These are phyloP conservation scores for Penicillium sp. DNA, from an alignment of 2,329 filamentous ascomycete genomes.

Conservation along the genomic window DNA sequence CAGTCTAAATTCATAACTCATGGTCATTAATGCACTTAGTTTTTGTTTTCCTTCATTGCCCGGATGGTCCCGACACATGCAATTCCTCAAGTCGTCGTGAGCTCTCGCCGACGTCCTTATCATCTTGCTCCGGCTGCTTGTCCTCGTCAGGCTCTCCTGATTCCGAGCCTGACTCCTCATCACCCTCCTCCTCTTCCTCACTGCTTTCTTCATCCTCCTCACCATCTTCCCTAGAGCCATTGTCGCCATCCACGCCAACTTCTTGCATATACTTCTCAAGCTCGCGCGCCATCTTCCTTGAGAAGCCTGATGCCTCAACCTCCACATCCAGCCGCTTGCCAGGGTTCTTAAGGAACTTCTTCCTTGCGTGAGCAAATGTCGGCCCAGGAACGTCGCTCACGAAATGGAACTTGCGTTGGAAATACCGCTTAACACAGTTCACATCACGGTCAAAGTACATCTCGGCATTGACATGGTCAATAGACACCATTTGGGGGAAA, in stretches of 20 bases:
- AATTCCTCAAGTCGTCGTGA: slow-evolving; percentile 33
- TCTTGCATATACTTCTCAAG: slow-evolving; percentile 86
- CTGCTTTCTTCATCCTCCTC: slow-evolving; percentile 41
- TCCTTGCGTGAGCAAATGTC: slow-evolving; percentile 80
- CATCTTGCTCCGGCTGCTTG: slow-evolving; percentile 19
- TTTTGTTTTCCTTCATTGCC: slow-evolving; percentile 9
- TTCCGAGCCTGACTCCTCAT: slow-evolving; percentile 15
- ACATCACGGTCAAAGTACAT: slow-evolving; percentile 98
- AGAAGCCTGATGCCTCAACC: slow-evolving; percentile 91
- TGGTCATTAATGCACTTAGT: slow-evolving; percentile 25
- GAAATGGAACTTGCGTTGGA: slow-evolving; percentile 86
- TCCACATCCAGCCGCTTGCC: slow-evolving; percentile 76
- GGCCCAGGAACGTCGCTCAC: slow-evolving; percentile 78
- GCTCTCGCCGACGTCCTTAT: slow-evolving; percentile 26
- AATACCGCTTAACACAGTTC: slow-evolving; percentile 92
- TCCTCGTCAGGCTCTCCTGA: slow-evolving; percentile 31
- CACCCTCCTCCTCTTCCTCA: slow-evolving; percentile 41
- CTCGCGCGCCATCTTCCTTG: slow-evolving; percentile 94
- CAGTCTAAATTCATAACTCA: slow-evolving; percentile 28
- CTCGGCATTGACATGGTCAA: slow-evolving; percentile 89
- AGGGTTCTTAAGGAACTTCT: slow-evolving; percentile 63
- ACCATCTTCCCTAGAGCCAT: slow-evolving; percentile 35
- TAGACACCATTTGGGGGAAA: slow-evolving; percentile 97
- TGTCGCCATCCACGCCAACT: slow-evolving; percentile 59
- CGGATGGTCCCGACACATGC: slow-evolving; percentile 29